Evolutionary conservation across 192 early-diverging fungal species (phyloP).

Genomic region (Mortierella antarctica): DNA sequence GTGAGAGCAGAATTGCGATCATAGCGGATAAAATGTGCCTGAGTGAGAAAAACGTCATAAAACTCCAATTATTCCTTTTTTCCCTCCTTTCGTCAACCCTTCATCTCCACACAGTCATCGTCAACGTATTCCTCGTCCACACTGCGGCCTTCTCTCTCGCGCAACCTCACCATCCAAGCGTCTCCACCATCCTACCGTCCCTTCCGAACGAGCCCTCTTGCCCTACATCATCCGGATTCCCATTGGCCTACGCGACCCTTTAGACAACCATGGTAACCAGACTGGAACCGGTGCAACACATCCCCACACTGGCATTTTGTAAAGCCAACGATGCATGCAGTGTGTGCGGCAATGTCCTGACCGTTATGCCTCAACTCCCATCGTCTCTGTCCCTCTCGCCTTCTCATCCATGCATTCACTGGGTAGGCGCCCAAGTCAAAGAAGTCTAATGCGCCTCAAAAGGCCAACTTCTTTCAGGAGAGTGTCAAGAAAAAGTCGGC

Average conservation of each 20-base stretch:
- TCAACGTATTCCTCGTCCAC: neutral
- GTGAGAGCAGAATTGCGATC: too few species aligned
- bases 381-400: neutral
- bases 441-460: slow-evolving; percentile 45
- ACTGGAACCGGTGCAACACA: neutral
- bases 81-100: neutral
- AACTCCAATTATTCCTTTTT: neutral
- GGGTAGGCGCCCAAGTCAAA: slow-evolving; percentile 46
- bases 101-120: neutral
- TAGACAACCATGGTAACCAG: slow-evolving; percentile 7
- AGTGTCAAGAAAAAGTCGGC: slow-evolving; percentile 81
- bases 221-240: neutral
- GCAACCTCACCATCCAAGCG: too few species aligned
- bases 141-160: neutral
- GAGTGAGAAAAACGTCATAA: slow-evolving; percentile 7
- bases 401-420: neutral
- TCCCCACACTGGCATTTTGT: too few species aligned
- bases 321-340: too few species aligned
- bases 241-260: too few species aligned
- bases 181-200: neutral
- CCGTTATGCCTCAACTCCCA: neutral
- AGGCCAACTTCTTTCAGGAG: slow-evolving; percentile 65
- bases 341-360: too few species aligned
- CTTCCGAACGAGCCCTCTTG: neutral
- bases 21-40: too few species aligned